Evolutionary conservation across 768 basidiomycete species (phyloP), one percentile per base, ranked within the genome.

Genomic region (Roridomyces roridus): DNA sequence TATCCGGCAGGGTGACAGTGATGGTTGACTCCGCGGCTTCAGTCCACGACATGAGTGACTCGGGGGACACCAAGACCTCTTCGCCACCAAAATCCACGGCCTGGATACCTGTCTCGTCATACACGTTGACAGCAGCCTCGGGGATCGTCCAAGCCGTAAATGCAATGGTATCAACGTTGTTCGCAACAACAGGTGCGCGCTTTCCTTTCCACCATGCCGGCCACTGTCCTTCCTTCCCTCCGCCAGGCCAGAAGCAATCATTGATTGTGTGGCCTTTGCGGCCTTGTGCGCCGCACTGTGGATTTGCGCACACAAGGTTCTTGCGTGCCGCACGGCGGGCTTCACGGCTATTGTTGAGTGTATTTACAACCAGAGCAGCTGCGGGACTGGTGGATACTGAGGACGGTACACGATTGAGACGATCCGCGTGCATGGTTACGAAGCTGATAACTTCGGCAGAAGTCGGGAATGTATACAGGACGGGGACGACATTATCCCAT

Each of bases 401-500:
- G 14, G 37, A 11, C 24, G 34, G 23, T 21, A 21, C 21, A 12
- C 46, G 20, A 20, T 6, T 26, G 10, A 46, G 26, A 9, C 46
- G 54, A 8, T 49, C 54, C 5, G 46, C 45, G 25, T 56, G 54
- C 54, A 56, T 47, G 3, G 51, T 44, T 2, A 52, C 42, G 15
- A 52, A 52, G 42, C 41, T 52, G 25, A 65, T 59, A 6, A 50
- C 51, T 14, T 55, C 52, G 6, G 47, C 43, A 0, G 63, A 58
- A 0, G 51, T 57, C 47, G 35, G 55, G 21, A 20, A 46, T 7
- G 17, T 28, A 23, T 53, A 40, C 1, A 63, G 51, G 0, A 44
- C 54, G 4, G 56, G 37, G 1, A 61, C 56, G 8, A 66, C 28
- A 31, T 14, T 29, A 25, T 68, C 59, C 66, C 51, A 52, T 7